Base-by-base conservation (phyloP, 257 asterid species). In the Echium plantagineum region DNA sequence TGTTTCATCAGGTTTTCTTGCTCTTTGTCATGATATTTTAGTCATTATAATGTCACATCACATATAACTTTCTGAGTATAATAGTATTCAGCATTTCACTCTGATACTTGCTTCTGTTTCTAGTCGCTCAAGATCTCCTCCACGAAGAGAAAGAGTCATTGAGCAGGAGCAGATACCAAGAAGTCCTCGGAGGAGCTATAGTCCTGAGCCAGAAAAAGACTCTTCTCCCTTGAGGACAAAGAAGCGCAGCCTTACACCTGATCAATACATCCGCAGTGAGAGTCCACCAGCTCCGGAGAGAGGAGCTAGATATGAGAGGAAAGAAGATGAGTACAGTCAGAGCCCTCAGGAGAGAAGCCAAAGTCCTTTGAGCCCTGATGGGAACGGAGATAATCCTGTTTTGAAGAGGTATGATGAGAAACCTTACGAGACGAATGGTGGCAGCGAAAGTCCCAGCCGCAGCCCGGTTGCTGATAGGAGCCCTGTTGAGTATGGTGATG, bases 51-150 rank as follows among this genome's bases (percentile, higher is more conserved):
- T 35, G 46, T 35, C 2, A 7, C 9, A 13, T 35, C 12, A 2
- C 46, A 35, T 35, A 6, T 5, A 6, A 35, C 46, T 35, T 35
- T 35, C 46, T 2, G 9, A 35, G 46, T 35, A 35, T 35, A 4
- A 4, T 53, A 2, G 1, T n/a, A 2, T 53, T 53, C 10, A n/a
- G 28, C 21, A 19, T 15, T 52, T n/a, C 12, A 10, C 15, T 19
- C 24, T 24, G 9, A 12, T 56, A 26, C 51, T 35, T 22, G 19
- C 6, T 19, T 60, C 9, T 49, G 42, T 66, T 63, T 67, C 20
- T 81, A 86, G 97, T 80, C 89, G 80, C 28, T 93, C 99, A 20
- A 77, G 90, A 75, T 84, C 99, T n/a, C 99, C 96, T 31, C 83
- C 75, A 6, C 78, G 77, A 52, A 77, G 91, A 62, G 94, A 72